Conservation (phyloP, 306 rosid genomes). For the Prinsepia uniflora region DNA sequence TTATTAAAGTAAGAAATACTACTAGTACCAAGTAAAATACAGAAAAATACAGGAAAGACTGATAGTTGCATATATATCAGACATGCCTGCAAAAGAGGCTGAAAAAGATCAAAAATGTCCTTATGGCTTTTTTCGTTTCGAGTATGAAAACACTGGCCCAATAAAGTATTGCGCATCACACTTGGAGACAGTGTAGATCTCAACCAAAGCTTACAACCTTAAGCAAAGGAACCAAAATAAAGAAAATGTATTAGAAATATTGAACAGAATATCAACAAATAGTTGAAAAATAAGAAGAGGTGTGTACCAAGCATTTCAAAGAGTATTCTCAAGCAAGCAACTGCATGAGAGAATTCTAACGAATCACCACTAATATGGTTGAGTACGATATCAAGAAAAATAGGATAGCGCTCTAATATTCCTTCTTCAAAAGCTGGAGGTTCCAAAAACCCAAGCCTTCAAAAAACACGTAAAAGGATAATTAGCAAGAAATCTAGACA, state of each 20-base stretch:
- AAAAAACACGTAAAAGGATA: conserved; percentile 25
- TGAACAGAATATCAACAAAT: conserved; percentile 11
- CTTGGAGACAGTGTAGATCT: conserved; percentile 88
- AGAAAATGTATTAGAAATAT: conserved; percentile 26
- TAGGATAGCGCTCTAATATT: conserved; percentile 86
- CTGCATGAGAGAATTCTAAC: conserved; percentile 80
- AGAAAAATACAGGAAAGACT: not conserved
- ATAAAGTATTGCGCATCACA: conserved; percentile 88
- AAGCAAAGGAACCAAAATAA: conserved; percentile 30
- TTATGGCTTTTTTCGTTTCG: conserved; percentile 90
- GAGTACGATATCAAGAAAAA: conserved; percentile 87
- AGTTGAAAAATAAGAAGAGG: conserved; percentile 22
- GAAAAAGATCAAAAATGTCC: conserved; percentile 92
- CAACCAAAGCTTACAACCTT: conserved; percentile 97
- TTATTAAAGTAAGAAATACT: conserved; percentile 21
- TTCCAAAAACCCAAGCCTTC: conserved; percentile 92
- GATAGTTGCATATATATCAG: conserved; percentile 21
- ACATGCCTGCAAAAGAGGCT: conserved; percentile 90
- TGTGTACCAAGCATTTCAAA: conserved; percentile 85
- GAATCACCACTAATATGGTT: conserved; percentile 88
- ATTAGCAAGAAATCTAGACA: conserved; percentile 22
- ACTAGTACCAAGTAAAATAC: not conserved
- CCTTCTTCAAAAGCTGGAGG: conserved; percentile 97
- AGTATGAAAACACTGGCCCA: conserved; percentile 96
- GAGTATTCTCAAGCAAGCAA: conserved; percentile 81